Percentiles rank a stretch among this genome's conserved stretches.
phyloP scores from a whole-genome alignment of 495 filamentous ascomycete genomes.

The Penicillium pulvis region DNA sequence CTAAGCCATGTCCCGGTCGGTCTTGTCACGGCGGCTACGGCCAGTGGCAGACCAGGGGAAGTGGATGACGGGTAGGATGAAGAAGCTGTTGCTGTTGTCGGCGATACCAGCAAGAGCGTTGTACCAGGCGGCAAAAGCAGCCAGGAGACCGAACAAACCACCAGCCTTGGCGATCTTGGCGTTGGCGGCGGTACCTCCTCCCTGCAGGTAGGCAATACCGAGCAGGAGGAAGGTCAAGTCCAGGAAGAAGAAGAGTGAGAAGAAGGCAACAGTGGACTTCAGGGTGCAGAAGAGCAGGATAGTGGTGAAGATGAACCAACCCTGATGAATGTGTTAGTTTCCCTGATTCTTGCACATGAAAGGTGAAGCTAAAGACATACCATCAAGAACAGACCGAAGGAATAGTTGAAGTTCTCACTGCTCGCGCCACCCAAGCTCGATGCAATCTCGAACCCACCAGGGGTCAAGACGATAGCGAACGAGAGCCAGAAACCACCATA shows the following conservation, averaged over 20 bases:
- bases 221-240: constrained; percentile 92
- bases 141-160: constrained; percentile 83
- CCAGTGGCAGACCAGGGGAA: constrained; percentile 97
- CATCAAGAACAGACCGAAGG: constrained; percentile 84
- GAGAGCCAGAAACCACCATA: constrained; percentile 98
- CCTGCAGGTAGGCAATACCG: constrained; percentile 67
- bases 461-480: constrained; percentile 85
- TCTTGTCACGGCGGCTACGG: constrained; percentile 57
- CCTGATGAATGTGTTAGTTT: constrained; percentile 35
- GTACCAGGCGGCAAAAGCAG: constrained; percentile 95
- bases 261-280: constrained; percentile 94
- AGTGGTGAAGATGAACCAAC: constrained; percentile 98
- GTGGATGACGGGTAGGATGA: constrained; percentile 90
- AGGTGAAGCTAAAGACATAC: constrained; percentile 38
- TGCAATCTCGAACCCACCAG: constrained; percentile 67
- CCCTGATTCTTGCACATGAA: background rate
- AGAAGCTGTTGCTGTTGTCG: constrained; percentile 88
- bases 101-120: constrained; percentile 95
- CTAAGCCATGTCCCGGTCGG: constrained; percentile 44
- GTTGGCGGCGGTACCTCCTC: constrained; percentile 45
- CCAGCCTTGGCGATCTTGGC: constrained; percentile 69
- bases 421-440: constrained; percentile 23
- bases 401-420: constrained; percentile 56
- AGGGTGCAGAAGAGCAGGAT: constrained; percentile 87
- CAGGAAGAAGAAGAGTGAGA: constrained; percentile 89